These are phyloP conservation scores for Ammopiptanthus mongolicus DNA, from an alignment of 306 rosid genomes.

Conservation along the genomic window DNA sequence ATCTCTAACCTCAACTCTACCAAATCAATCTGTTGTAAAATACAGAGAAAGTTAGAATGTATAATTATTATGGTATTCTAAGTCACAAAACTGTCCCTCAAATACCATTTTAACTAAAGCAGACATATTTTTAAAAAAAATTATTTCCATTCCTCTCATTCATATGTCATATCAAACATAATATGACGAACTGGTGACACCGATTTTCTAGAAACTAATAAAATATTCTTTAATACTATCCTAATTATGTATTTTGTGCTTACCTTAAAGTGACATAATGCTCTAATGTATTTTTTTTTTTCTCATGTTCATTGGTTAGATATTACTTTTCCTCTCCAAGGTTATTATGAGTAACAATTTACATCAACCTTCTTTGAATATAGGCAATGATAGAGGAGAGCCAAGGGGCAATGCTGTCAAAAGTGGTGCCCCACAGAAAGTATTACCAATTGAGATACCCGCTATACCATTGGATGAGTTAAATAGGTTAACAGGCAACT, in stretches of 20 bases:
- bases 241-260: neutral
- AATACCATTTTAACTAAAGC: too few species aligned
- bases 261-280: neutral
- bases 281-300: neutral
- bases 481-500: constrained; percentile 65
- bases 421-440: constrained; percentile 71
- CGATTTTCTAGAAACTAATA: too few species aligned
- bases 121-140: too few species aligned
- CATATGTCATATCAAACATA: too few species aligned
- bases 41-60: too few species aligned
- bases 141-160: too few species aligned
- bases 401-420: constrained; percentile 56
- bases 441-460: constrained; percentile 75
- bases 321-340: neutral
- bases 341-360: neutral
- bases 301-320: neutral
- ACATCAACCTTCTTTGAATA: neutral
- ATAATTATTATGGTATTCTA: too few species aligned
- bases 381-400: constrained; percentile 80
- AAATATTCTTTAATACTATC: too few species aligned
- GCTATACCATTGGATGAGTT: constrained; percentile 65
- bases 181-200: too few species aligned
- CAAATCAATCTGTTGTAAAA: too few species aligned
- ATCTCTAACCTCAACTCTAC: too few species aligned
- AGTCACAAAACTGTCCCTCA: too few species aligned